Evolutionary conservation across 805 yeast species (phyloP).

Genomic region (Zygosaccharomyces bailii): DNA sequence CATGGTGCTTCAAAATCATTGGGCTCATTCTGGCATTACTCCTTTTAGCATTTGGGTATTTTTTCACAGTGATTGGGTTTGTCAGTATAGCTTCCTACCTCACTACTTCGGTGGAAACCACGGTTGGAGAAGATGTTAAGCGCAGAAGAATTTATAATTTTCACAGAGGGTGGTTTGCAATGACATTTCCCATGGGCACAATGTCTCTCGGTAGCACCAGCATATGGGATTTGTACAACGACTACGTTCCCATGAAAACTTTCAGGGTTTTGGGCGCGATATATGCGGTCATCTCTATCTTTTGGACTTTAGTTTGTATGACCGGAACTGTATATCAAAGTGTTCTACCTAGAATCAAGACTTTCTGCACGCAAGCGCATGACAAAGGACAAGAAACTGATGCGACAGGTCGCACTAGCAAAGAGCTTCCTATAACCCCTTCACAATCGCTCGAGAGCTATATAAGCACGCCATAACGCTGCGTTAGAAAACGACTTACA

Average conservation of each 20-base stretch:
- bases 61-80: constrained; percentile 47
- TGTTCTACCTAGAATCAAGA: constrained; percentile 1
- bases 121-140: constrained; percentile 8
- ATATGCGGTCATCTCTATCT: constrained; percentile 51
- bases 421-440: background rate
- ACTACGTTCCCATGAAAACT: constrained; percentile 40
- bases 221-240: constrained; percentile 45
- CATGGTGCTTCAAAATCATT: constrained; percentile 33
- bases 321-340: constrained; percentile 13
- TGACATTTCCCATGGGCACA: constrained; percentile 89
- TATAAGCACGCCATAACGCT: background rate
- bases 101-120: constrained; percentile 23
- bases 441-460: background rate
- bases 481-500: background rate
- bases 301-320: constrained; percentile 45
- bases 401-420: background rate
- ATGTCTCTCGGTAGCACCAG: constrained; percentile 60
- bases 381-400: background rate
- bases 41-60: constrained; percentile 54
- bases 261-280: constrained; percentile 62
- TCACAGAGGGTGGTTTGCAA: constrained; percentile 68
- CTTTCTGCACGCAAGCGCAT: background rate
- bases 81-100: constrained; percentile 26
- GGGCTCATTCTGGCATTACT: constrained; percentile 44
- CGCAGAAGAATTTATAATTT: constrained; percentile 38